Evolutionary conservation across 768 basidiomycete genomes (phyloP), one percentile per base, ranked within the genome.

Genomic region (Serendipita sp.): DNA sequence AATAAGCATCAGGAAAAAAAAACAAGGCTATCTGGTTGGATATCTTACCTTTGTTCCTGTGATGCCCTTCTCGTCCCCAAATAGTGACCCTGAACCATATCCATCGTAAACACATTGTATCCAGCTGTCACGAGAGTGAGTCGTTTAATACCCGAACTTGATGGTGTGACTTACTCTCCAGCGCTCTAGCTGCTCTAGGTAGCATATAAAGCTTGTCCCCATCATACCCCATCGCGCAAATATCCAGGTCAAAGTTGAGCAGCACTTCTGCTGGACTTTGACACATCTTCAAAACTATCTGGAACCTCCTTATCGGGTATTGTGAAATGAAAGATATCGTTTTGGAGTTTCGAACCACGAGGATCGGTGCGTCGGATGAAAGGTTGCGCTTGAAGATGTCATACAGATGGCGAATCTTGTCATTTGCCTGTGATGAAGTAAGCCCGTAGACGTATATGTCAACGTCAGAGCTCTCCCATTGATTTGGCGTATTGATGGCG

Each of bases 241-340:
- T 63, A 44, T 67, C 66, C 3, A 67, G 62, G 31, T 67, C 66
- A 46, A 67, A 67, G 66, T 67, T 67, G 2, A 67, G 63, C 2
- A 67, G 62, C 3, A 67, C 65, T 45, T 67, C 66, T 16, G 40
- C 45, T 5, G 66, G 66, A 33, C 45, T 55, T 0, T 18, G 0
- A 18, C 50, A 58, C 0, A 66, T 65, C 62, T 67, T 67, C 2
- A 67, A 62, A 40, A 67, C 62, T 16, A 67, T 44, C 62, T 67
- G 65, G 18, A 66, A 46, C 13, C 65, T 44, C 18, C 63, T 45
- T 10, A 37, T 50, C 0, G 65, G 65, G 34, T 64, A 66, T 29
- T 44, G n/a, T 37, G 63, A 64, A 37, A 63, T 66, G 31, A 67
- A 52, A 2, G 66, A 66, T 6, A 67, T 63, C 6, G 66, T 67